A percentile compares a stretch with the other conserved stretches of the same genome.
Conservation (phyloP, 2,329 filamentous ascomycete genomes). For the Escovopsis sp. region DNA sequence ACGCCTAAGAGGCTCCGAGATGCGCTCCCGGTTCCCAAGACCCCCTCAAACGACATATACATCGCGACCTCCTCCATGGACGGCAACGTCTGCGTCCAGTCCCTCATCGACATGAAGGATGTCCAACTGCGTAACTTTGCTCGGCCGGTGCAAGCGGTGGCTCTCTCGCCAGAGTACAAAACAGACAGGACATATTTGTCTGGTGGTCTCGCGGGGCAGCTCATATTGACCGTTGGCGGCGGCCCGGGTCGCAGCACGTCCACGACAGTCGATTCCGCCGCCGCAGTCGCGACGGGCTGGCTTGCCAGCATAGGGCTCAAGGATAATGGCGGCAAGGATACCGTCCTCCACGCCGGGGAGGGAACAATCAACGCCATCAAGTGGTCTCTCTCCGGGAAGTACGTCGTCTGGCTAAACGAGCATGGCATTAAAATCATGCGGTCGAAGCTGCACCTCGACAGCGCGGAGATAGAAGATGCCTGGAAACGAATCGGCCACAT, state of each 20-base stretch:
- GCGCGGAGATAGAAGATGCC: constrained; percentile 60
- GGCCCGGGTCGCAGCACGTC: constrained; percentile 71
- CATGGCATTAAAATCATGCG: constrained; percentile 97
- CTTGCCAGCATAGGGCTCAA: constrained; percentile 68
- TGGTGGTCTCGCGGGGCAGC: constrained; percentile 72
- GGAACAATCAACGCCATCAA: constrained; percentile 83
- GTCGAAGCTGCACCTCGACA: constrained; percentile 68
- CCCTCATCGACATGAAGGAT: constrained; percentile 74
- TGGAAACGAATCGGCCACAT: constrained; percentile 94
- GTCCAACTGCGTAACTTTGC: constrained; percentile 88
- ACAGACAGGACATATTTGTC: constrained; percentile 80
- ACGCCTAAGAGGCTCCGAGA: constrained; percentile 38
- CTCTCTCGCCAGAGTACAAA: constrained; percentile 89
- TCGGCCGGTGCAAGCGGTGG: constrained; percentile 79
- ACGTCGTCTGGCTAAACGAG: constrained; percentile 91
- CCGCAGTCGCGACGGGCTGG: constrained; percentile 79
- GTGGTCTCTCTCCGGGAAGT: constrained; percentile 87
- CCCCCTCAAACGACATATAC: constrained; percentile 79
- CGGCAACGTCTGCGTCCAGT: constrained; percentile 86
- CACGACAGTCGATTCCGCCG: constrained; percentile 70
- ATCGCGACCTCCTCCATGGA: constrained; percentile 91
- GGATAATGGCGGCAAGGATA: constrained; percentile 66
- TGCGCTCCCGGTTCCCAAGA: constrained; percentile 47
- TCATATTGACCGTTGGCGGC: constrained; percentile 75
- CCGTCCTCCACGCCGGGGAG: constrained; percentile 78